Percentiles rank a stretch among this genome's conserved stretches.
phyloP scores from a whole-genome alignment of 2,329 filamentous ascomycete species.

The Pseudogymnoascus sp. region DNA sequence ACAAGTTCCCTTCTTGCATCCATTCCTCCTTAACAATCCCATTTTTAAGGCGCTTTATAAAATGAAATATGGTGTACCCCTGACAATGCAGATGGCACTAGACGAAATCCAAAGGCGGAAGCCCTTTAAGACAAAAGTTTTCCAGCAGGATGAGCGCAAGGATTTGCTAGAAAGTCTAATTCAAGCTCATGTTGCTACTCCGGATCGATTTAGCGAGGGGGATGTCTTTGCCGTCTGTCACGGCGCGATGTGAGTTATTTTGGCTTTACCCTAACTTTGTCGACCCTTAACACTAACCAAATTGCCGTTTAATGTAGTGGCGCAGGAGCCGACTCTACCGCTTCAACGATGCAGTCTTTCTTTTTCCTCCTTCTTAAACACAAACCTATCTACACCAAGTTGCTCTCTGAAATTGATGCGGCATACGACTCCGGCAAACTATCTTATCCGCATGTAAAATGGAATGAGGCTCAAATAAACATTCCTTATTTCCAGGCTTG shows the following conservation, averaged over 20 bases:
- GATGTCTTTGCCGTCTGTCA: slow-evolving; percentile 52
- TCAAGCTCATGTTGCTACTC: slow-evolving; percentile 44
- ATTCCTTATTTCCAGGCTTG: slow-evolving; percentile 40
- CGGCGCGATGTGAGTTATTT: slow-evolving; percentile 43
- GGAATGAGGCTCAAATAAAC: slow-evolving; percentile 18
- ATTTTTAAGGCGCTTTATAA: slow-evolving; percentile 38
- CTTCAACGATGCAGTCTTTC: slow-evolving; percentile 41
- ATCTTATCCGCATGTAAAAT: neutral
- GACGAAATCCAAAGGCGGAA: slow-evolving; percentile 42
- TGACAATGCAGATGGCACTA: slow-evolving; percentile 45
- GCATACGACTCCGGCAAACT: neutral
- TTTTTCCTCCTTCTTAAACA: slow-evolving; percentile 44
- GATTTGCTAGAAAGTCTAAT: slow-evolving; percentile 46
- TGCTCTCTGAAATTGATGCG: too few relatives aligned
- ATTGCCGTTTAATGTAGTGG: slow-evolving; percentile 32
- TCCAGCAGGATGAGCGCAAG: slow-evolving; percentile 36
- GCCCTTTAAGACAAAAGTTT: slow-evolving; percentile 34
- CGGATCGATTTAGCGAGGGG: slow-evolving; percentile 40
- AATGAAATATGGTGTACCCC: slow-evolving; percentile 37
- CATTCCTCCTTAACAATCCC: slow-evolving; percentile 42
- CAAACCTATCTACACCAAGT: slow-evolving; percentile 31
- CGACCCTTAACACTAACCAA: neutral
- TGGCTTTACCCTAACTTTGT: neutral
- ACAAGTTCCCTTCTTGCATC: slow-evolving; percentile 44
- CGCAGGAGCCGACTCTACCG: slow-evolving; percentile 54